These are phyloP conservation scores for Rhynchospora breviuscula DNA, from an alignment of 176 grass and related monocot species.

Conservation along the genomic window DNA sequence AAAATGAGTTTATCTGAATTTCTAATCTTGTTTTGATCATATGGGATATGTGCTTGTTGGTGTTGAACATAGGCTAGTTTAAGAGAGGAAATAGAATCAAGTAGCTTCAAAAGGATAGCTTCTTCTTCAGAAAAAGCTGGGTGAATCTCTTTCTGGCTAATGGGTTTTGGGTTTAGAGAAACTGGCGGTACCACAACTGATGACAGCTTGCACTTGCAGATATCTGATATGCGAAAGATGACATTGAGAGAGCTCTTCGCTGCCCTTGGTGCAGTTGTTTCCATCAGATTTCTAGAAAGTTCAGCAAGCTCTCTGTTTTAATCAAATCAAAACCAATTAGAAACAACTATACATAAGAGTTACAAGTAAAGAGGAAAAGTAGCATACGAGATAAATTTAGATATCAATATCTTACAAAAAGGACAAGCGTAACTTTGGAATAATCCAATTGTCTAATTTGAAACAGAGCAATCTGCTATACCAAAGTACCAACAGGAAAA, in stretches of 20 bases:
- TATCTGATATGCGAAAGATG: slow-evolving; percentile 45
- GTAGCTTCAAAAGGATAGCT: slow-evolving; percentile 42
- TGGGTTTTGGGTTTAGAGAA: slow-evolving; percentile 2
- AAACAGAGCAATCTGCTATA: not conserved
- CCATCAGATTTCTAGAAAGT: slow-evolving; percentile 36
- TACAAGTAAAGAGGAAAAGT: not conserved
- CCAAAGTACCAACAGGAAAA: slow-evolving; percentile 8
- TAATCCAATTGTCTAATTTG: slow-evolving; percentile 18
- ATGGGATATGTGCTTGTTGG: slow-evolving; percentile 55
- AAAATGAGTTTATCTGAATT: slow-evolving; percentile 35
- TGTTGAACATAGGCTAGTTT: slow-evolving; percentile 64
- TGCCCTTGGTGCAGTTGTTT: slow-evolving; percentile 33
- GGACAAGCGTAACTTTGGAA: slow-evolving; percentile 22
- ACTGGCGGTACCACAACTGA: slow-evolving; percentile 37
- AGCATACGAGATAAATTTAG: not conserved
- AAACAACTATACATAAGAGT: not conserved
- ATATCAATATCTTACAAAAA: slow-evolving; percentile 7
- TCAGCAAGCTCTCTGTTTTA: slow-evolving; percentile 17
- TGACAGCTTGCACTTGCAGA: slow-evolving; percentile 88
- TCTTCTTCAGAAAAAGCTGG: slow-evolving; percentile 34
- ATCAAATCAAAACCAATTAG: slow-evolving; percentile 9
- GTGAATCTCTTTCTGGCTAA: slow-evolving; percentile 38
- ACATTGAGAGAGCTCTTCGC: slow-evolving; percentile 31
- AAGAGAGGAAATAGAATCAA: slow-evolving; percentile 50
- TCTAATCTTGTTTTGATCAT: slow-evolving; percentile 42